These are phyloP conservation scores for Spergularia azorica DNA, from an alignment of 179 eudicot genomes.

Conservation along the genomic window DNA sequence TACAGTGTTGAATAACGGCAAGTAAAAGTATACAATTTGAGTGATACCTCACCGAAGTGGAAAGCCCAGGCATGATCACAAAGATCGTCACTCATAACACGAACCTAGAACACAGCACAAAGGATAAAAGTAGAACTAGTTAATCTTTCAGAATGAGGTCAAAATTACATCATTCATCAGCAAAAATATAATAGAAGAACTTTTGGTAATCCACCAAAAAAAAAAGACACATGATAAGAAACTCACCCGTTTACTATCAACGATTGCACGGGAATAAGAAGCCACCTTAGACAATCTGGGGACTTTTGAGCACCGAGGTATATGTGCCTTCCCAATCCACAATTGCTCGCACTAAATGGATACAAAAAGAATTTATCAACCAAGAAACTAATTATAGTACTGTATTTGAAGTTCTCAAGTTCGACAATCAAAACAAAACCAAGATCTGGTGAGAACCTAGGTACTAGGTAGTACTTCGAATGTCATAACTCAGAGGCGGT, in stretches of 20 bases:
- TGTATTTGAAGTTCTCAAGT: too few relatives aligned
- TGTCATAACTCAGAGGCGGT: background rate
- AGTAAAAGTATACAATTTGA: background rate
- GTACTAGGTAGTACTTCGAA: too few relatives aligned
- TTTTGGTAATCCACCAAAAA: too few relatives aligned
- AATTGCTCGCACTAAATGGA: slow-evolving; percentile 64
- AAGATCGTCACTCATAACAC: slow-evolving; percentile 79
- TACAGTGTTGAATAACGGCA: background rate
- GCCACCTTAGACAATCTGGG: slow-evolving; percentile 64
- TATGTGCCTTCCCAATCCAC: slow-evolving; percentile 84
- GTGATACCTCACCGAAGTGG: slow-evolving; percentile 43
- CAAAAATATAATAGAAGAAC: background rate
- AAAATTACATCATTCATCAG: background rate
- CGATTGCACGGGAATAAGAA: slow-evolving; percentile 60
- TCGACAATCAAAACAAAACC: background rate
- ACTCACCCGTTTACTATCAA: slow-evolving; percentile 74
- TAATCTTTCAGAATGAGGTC: background rate
- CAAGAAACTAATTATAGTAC: background rate
- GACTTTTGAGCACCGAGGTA: slow-evolving; percentile 64
- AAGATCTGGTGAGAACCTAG: background rate
- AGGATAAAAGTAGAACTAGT: background rate
- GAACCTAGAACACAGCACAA: slow-evolving; percentile 38
- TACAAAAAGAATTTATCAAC: background rate
- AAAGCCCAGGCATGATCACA: slow-evolving; percentile 87
- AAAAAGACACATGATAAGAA: too few relatives aligned